These are phyloP conservation scores for Fusarium algeriense DNA, from an alignment of 2,329 filamentous ascomycete species.

Conservation along the genomic window DNA sequence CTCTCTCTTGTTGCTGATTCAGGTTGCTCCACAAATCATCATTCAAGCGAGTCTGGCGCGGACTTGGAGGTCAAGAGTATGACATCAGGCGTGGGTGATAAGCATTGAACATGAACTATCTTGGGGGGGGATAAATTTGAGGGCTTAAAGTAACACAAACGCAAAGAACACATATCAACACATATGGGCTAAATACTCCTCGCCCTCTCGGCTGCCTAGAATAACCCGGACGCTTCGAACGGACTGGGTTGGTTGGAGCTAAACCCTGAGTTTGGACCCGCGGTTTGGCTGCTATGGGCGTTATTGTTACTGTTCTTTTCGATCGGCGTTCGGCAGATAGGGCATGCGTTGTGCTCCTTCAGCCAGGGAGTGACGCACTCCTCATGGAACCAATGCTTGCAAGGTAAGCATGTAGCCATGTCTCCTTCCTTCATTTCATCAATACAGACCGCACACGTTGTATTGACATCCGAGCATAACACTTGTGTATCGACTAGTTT, in stretches of 20 bases:
- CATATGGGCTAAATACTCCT: too few relatives aligned
- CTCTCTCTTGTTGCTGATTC: conserved; percentile 44
- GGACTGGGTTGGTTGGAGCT: conserved; percentile 12
- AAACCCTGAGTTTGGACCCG: conserved; percentile 18
- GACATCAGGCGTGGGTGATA: conserved; percentile 28
- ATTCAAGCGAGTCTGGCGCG: conserved; percentile 46
- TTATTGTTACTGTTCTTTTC: conserved; percentile 52
- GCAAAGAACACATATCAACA: too few relatives aligned
- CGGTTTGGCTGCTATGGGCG: conserved; percentile 16
- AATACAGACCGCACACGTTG: conserved; percentile 96
- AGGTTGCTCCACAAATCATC: conserved; percentile 50
- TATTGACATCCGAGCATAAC: conserved; percentile 73
- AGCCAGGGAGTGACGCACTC: conserved; percentile 87
- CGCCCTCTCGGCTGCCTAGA: too few relatives aligned
- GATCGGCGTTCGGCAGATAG: conserved; percentile 77
- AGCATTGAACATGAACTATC: neutral
- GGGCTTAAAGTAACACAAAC: too few relatives aligned
- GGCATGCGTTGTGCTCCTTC: conserved; percentile 91
- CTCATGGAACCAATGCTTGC: conserved; percentile 93
- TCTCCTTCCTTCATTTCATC: conserved; percentile 81
- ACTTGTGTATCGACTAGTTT: conserved; percentile 77
- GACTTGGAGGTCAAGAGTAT: conserved; percentile 43
- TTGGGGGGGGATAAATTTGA: too few relatives aligned
- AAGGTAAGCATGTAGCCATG: conserved; percentile 83
- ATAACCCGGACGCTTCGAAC: conserved; percentile 1